Evolutionary conservation across 2,329 filamentous ascomycete genomes (phyloP).

Genomic region (Microsporum ferrugineum): DNA sequence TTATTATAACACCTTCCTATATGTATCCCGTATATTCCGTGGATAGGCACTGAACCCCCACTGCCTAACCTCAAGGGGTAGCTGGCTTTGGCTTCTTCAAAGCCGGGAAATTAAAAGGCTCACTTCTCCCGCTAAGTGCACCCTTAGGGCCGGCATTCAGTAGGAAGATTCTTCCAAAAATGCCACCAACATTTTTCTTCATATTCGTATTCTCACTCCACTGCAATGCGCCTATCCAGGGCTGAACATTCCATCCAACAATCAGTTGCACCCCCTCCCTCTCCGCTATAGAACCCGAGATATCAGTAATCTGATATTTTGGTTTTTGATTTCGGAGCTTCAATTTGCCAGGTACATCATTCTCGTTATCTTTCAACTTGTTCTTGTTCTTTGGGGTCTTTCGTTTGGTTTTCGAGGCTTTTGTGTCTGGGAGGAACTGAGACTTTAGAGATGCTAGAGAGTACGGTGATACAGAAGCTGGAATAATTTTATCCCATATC

Average conservation of each 20-base stretch:
- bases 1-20: background rate
- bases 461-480: conserved; percentile 43
- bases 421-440: conserved; percentile 24
- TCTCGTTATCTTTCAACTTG: conserved; percentile 13
- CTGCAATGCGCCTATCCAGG: conserved; percentile 79
- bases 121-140: conserved; percentile 32
- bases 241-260: conserved; percentile 93
- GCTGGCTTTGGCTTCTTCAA: conserved; percentile 38
- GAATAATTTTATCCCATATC: conserved; percentile 62
- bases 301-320: conserved; percentile 96
- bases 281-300: conserved; percentile 64
- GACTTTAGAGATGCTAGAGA: conserved; percentile 30
- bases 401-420: conserved; percentile 14
- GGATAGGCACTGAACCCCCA: background rate
- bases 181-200: conserved; percentile 14
- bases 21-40: background rate
- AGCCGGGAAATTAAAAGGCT: conserved; percentile 44
- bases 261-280: conserved; percentile 63
- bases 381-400: conserved; percentile 14
- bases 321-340: conserved; percentile 73
- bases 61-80: background rate
- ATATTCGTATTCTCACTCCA: conserved; percentile 53
- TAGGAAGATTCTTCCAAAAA: conserved; percentile 37
- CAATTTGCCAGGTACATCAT: conserved; percentile 48
- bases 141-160: conserved; percentile 35